Evolutionary conservation across 495 filamentous ascomycete genomes (phyloP).

Genomic region (Penicillium cinerascens): DNA sequence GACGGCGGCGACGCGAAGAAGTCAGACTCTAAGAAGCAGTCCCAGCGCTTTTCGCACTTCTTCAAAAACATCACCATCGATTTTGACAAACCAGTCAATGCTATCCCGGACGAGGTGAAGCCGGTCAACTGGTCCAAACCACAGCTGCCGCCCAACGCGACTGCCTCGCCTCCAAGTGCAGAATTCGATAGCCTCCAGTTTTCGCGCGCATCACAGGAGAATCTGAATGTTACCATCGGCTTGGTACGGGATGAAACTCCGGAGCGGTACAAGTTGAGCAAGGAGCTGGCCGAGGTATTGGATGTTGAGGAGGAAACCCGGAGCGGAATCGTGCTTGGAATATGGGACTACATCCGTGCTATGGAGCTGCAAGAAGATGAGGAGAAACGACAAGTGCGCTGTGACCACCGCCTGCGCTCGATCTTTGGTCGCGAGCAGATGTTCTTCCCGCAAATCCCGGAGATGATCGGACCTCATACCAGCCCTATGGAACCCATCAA

Average conservation of each 20-base stretch:
- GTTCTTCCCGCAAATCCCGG: slow-evolving; percentile 84
- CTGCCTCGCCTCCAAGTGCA: slow-evolving; percentile 45
- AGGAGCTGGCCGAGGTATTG: slow-evolving; percentile 75
- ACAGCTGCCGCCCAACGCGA: slow-evolving; percentile 49
- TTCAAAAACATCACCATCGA: slow-evolving; percentile 90
- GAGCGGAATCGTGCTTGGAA: slow-evolving; percentile 77
- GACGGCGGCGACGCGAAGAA: slow-evolving; percentile 36
- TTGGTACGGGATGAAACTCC: slow-evolving; percentile 80
- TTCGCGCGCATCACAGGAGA: slow-evolving; percentile 87
- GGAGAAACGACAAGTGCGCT: slow-evolving; percentile 85
- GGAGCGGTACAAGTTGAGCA: slow-evolving; percentile 76
- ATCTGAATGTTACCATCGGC: slow-evolving; percentile 86
- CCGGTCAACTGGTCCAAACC: slow-evolving; percentile 73
- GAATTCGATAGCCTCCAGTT: slow-evolving; percentile 93
- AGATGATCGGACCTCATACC: slow-evolving; percentile 69
- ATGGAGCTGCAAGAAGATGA: slow-evolving; percentile 89
- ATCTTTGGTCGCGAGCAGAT: slow-evolving; percentile 74
- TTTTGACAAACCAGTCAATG: slow-evolving; percentile 61
- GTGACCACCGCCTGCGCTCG: slow-evolving; percentile 73
- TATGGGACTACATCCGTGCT: slow-evolving; percentile 92
- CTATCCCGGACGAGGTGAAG: slow-evolving; percentile 52
- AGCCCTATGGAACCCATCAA: slow-evolving; percentile 76
- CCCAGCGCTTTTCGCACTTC: slow-evolving; percentile 81
- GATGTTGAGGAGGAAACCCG: slow-evolving; percentile 85
- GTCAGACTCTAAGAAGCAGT: slow-evolving; percentile 39